Conservation (phyloP, 371 early-diverging fungal genomes). For the Amoeboaphelidium occidentale region DNA sequence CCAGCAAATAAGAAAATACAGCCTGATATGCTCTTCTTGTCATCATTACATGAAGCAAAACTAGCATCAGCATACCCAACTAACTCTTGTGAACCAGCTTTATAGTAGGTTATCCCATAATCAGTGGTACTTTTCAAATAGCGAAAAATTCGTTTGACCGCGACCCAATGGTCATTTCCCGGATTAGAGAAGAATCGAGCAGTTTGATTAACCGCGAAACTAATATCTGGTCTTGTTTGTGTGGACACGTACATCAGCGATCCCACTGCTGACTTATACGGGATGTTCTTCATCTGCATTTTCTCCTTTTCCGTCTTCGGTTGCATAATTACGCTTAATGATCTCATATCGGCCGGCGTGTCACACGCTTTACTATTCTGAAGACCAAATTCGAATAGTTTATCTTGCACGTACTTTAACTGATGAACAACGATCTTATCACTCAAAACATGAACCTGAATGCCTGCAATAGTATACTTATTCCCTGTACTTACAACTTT, state of each 20-base stretch:
- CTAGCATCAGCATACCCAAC: neutral
- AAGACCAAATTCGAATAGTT: too few species aligned
- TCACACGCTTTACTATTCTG: too few species aligned
- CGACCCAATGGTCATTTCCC: constrained; percentile 1
- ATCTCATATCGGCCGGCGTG: too few species aligned
- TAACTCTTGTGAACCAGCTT: neutral
- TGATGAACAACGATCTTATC: too few species aligned
- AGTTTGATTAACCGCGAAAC: neutral
- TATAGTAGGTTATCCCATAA: neutral
- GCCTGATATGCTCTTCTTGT: neutral
- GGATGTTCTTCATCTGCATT: neutral
- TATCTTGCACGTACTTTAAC: too few species aligned
- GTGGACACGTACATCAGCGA: constrained; percentile 1
- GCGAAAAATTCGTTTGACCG: constrained; percentile 2
- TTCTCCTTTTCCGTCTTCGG: neutral
- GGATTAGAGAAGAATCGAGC: constrained; percentile 2
- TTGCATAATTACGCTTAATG: too few species aligned
- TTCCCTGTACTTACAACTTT: too few species aligned
- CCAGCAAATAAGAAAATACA: neutral
- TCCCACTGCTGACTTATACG: constrained; percentile 4
- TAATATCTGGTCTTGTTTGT: constrained; percentile 4
- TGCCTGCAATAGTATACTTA: too few species aligned
- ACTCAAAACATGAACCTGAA: too few species aligned
- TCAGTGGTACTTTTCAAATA: constrained; percentile 3
- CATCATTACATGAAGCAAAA: neutral